These are phyloP conservation scores for Glycine tomentella DNA, from an alignment of 306 rosid genomes.

Conservation along the genomic window DNA sequence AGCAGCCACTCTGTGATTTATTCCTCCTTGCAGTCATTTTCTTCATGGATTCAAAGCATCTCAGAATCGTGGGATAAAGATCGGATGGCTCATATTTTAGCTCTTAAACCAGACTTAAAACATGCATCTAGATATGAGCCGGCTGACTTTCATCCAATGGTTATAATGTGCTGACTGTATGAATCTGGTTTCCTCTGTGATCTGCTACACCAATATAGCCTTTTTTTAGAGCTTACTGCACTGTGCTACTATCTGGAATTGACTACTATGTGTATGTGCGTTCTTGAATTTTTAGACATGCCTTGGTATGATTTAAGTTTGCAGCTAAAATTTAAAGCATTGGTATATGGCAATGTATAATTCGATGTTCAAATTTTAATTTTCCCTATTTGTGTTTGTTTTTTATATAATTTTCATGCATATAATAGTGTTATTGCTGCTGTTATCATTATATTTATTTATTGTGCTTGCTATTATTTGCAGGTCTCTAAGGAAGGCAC, in stretches of 20 bases:
- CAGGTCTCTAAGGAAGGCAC: slow-evolving; percentile 77
- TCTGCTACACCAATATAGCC: neutral
- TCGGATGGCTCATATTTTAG: too few species aligned
- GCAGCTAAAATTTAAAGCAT: slow-evolving; percentile 12
- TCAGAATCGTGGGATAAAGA: neutral
- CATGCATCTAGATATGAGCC: too few species aligned
- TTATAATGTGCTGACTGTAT: too few species aligned
- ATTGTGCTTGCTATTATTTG: slow-evolving; percentile 29
- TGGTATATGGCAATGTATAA: neutral
- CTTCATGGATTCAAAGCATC: neutral
- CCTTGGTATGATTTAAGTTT: slow-evolving; percentile 8
- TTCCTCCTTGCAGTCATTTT: neutral
- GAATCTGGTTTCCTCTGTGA: neutral
- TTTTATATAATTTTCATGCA: neutral
- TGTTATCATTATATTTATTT: neutral
- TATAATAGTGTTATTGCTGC: neutral
- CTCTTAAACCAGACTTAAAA: too few species aligned
- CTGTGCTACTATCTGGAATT: neutral
- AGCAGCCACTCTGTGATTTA: neutral
- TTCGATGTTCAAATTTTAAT: slow-evolving; percentile 10
- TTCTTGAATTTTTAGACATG: slow-evolving; percentile 16
- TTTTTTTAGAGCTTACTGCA: neutral
- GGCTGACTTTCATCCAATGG: too few species aligned
- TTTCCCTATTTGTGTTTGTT: neutral
- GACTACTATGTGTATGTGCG: neutral